phyloP scores from a whole-genome alignment of 345 rosid species.

The Capsella bursapastoris region DNA sequence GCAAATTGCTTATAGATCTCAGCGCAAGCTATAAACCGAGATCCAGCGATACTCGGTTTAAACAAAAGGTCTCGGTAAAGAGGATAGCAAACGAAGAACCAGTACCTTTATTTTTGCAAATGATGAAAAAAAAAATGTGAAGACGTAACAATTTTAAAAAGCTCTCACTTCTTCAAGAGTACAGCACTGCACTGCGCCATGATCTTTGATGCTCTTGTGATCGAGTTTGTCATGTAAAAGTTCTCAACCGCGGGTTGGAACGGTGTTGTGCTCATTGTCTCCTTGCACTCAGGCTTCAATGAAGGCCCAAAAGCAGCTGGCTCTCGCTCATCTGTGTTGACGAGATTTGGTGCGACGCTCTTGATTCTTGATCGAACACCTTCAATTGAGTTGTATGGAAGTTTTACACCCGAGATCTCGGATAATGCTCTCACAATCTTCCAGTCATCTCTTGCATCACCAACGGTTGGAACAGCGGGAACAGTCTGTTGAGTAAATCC shows the following conservation, averaged over 20 bases:
- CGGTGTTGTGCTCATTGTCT: slow-evolving; percentile 54
- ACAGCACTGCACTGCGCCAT: slow-evolving; percentile 96
- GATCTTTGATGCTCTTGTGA: slow-evolving; percentile 96
- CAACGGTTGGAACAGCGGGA: slow-evolving; percentile 97
- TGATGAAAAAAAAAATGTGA: slow-evolving; percentile 7
- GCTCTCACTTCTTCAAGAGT: slow-evolving; percentile 72
- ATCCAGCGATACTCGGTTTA: slow-evolving; percentile 18
- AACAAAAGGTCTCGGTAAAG: slow-evolving; percentile 21
- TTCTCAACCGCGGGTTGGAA: slow-evolving; percentile 69
- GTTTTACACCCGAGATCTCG: slow-evolving; percentile 72
- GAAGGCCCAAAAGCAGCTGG: slow-evolving; percentile 71
- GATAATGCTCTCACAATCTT: slow-evolving; percentile 91
- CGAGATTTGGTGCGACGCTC: slow-evolving; percentile 87
- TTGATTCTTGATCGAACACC: slow-evolving; percentile 73
- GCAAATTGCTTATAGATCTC: slow-evolving; percentile 36
- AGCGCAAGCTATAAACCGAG: slow-evolving; percentile 8
- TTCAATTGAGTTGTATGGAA: slow-evolving; percentile 77
- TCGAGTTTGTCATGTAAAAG: slow-evolving; percentile 93
- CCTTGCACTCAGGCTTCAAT: slow-evolving; percentile 58
- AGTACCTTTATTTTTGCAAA: slow-evolving; percentile 39
- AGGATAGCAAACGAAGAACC: slow-evolving; percentile 29
- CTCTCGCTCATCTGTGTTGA: slow-evolving; percentile 77
- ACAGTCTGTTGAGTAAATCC: slow-evolving; percentile 86
- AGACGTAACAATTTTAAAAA: slow-evolving; percentile 24
- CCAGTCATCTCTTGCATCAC: slow-evolving; percentile 99